Percentiles rank a stretch among this genome's conserved stretches.
phyloP scores from a whole-genome alignment of 371 early-diverging fungal species.

The Mucor saturninus region DNA sequence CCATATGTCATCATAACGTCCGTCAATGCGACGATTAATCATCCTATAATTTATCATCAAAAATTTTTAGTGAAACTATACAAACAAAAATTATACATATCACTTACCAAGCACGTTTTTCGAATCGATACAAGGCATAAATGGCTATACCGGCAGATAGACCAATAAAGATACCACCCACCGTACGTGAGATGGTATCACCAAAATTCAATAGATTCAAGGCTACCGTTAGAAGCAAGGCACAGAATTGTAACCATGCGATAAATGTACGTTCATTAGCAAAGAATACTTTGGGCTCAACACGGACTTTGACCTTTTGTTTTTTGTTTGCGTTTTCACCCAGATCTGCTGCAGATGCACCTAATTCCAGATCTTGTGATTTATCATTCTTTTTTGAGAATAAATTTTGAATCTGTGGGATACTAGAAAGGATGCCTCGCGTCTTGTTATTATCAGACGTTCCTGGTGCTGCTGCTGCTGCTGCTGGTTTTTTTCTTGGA shows the following conservation, averaged over 20 bases:
- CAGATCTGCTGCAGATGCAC: conserved; percentile 9
- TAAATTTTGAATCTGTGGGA: conserved; percentile 79
- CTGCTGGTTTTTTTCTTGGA: conserved; percentile 3
- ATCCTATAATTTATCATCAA: conserved; percentile 45
- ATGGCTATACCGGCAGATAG: conserved; percentile 77
- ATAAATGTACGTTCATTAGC: conserved; percentile 95
- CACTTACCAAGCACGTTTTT: conserved; percentile 75
- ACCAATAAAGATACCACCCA: conserved; percentile 60
- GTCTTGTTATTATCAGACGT: conserved; percentile 14
- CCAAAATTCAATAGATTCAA: conserved; percentile 83
- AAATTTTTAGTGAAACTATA: not conserved
- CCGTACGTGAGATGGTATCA: conserved; percentile 47
- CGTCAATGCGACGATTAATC: conserved; percentile 57
- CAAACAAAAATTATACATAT: not conserved
- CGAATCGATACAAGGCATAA: conserved; percentile 88
- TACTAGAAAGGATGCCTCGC: conserved; percentile 73
- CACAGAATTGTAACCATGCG: conserved; percentile 85
- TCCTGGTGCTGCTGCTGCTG: conserved; percentile 31
- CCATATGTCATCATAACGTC: conserved; percentile 60
- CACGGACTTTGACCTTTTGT: conserved; percentile 34
- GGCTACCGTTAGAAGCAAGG: conserved; percentile 75
- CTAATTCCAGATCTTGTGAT: conserved; percentile 69
- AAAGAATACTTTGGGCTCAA: conserved; percentile 94
- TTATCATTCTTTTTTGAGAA: conserved; percentile 81
- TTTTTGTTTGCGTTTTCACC: conserved; percentile 46